phyloP scores from a whole-genome alignment of 2,329 filamentous ascomycete genomes.

The Macrophomina pseudophaseolina region DNA sequence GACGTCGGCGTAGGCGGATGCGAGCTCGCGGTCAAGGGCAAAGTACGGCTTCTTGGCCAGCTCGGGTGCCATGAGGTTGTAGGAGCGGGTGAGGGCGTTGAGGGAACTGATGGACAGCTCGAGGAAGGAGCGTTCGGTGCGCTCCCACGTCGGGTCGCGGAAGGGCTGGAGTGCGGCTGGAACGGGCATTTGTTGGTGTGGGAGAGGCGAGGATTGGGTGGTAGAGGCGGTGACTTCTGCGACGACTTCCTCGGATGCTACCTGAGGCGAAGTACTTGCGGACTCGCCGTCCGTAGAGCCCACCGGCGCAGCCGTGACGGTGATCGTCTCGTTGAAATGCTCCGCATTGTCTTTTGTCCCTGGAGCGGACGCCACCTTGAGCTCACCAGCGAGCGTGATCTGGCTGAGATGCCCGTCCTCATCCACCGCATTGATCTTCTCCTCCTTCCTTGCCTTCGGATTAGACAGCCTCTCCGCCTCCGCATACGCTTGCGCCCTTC shows the following conservation, averaged over 20 bases:
- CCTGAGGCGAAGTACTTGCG: constrained; percentile 31
- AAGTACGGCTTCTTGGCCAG: constrained; percentile 94
- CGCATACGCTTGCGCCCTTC: constrained; percentile 73
- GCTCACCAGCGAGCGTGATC: constrained; percentile 52
- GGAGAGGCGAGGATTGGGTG: constrained; percentile 30
- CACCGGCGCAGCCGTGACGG: constrained; percentile 44
- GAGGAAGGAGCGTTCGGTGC: constrained; percentile 75
- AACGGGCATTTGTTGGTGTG: not conserved
- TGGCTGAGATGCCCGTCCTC: constrained; percentile 53
- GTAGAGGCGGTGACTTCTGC: constrained; percentile 14
- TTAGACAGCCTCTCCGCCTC: constrained; percentile 72
- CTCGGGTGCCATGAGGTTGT: constrained; percentile 93
- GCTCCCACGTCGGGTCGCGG: constrained; percentile 78
- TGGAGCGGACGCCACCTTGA: constrained; percentile 39
- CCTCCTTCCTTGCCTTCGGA: constrained; percentile 47
- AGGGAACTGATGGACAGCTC: constrained; percentile 76
- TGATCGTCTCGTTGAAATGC: constrained; percentile 32
- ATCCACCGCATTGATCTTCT: constrained; percentile 52
- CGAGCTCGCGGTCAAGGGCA: constrained; percentile 79
- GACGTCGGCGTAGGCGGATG: constrained; percentile 81
- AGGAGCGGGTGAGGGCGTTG: constrained; percentile 80
- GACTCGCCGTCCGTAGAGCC: constrained; percentile 26
- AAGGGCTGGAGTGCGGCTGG: constrained; percentile 63
- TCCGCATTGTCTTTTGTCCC: constrained; percentile 28
- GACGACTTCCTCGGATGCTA: not conserved